Base-by-base conservation (phyloP, 139 green algal genomes). In the Microglena sp. region DNA sequence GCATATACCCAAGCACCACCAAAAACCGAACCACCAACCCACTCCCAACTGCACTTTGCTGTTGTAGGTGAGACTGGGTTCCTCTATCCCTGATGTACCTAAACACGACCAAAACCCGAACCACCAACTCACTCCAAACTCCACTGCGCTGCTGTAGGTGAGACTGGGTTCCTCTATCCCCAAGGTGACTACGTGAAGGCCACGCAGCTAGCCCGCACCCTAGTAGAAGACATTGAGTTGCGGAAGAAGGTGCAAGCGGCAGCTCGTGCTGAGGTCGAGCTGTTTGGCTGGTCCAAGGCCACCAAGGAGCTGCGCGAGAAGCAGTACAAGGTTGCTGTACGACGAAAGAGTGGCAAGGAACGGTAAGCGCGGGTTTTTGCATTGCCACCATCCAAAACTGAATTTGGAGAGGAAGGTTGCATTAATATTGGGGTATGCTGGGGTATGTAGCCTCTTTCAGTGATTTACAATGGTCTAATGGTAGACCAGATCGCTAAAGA, bases 151-250 rank as follows among this genome's bases (percentile, higher is more conserved):
- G n/a, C n/a, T n/a, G n/a, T n/a, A n/a, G 71, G 71, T 35, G 66
- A 67, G 24, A 79, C 78, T 33, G 90, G 89, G 0, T 79, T 84
- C 45, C 67, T 95, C 72, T 91, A 89, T 60, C 70, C 74, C 7
- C 61, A 71, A 8, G 66, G 60, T 4, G 79, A 86, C 64, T 79
- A 82, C 50, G 73, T 64, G 22, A 27, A 35, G 2, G 77, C 75
- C 2, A 65, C 72, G 0, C 44, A 57, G 60, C 36, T 77, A 15
- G 71, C 78, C 3, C 54, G 31, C 5, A 24, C 53, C 22, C 70
- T 85, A 35, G 53, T 78, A 0, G 30, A 59, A 11, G 67, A 78
- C 31, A 4, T n/a, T 1, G 55, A 36, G 44, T 35, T 78, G 59
- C 65, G 74, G 21, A 24, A 60, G 29, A 45, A 33, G 6, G 62